Evolutionary conservation across 371 early-diverging fungal species (phyloP).

Genomic region (Mucor velutinosus): DNA sequence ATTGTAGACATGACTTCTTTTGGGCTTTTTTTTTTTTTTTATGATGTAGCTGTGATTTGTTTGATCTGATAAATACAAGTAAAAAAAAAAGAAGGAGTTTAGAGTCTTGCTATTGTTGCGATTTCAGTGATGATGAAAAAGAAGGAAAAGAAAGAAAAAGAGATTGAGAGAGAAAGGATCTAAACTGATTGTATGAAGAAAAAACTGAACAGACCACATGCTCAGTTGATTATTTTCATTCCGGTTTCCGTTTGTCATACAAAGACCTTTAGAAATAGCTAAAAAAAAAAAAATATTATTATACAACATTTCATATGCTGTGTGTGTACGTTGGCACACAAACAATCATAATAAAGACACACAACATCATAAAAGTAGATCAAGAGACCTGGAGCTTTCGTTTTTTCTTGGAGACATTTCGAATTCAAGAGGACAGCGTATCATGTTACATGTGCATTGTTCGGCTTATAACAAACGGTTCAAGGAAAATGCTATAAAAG

Average conservation of each 20-base stretch:
- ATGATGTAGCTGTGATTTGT: background rate
- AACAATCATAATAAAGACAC: too few relatives aligned
- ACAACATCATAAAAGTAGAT: too few relatives aligned
- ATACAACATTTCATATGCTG: too few relatives aligned
- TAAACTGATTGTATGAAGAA: background rate
- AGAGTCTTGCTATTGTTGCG: background rate
- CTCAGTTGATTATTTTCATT: conserved; percentile 8
- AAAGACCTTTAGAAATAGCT: background rate
- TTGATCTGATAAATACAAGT: background rate
- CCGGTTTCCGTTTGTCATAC: conserved; percentile 18
- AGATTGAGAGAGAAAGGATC: conserved; percentile 4
- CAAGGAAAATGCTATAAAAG: background rate
- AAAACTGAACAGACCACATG: conserved; percentile 13
- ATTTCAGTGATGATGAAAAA: background rate
- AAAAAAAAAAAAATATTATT: too few relatives aligned
- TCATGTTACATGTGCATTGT: background rate
- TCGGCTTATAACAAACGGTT: background rate
- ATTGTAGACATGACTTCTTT: conserved; percentile 13
- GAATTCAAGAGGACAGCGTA: background rate
- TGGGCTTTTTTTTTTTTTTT: background rate
- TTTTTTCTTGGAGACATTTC: background rate
- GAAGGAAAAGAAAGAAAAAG: conserved; percentile 7
- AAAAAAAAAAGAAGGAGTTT: background rate
- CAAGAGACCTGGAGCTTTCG: background rate
- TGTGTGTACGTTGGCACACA: too few relatives aligned